Conservation (phyloP, 768 basidiomycete genomes). For the Trametes elegans region DNA sequence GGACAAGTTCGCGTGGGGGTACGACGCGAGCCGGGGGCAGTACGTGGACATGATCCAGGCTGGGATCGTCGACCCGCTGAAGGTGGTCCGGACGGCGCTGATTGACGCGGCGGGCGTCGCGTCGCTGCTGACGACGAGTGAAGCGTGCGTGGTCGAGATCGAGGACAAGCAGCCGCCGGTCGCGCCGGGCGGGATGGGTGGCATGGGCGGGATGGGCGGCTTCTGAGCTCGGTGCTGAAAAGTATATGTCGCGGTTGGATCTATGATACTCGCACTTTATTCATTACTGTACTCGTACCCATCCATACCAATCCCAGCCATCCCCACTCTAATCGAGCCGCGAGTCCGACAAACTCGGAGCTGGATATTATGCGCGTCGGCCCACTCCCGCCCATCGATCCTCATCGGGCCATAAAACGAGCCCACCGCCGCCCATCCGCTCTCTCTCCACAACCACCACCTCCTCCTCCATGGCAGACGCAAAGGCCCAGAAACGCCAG, state of each 20-base stretch:
- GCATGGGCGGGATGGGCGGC: slow-evolving; percentile 41
- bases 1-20: slow-evolving; percentile 85
- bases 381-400: background rate
- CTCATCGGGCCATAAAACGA: background rate
- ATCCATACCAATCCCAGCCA: background rate
- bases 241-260: background rate
- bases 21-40: slow-evolving; percentile 89
- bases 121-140: slow-evolving; percentile 87
- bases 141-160: slow-evolving; percentile 89
- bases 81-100: slow-evolving; percentile 92
- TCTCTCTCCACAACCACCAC: background rate
- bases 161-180: slow-evolving; percentile 71
- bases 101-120: slow-evolving; percentile 95
- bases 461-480: slow-evolving; percentile 13
- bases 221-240: slow-evolving; percentile 7
- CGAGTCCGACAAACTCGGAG: slow-evolving; percentile 4
- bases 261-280: background rate
- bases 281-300: slow-evolving; percentile 1
- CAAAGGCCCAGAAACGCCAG: slow-evolving; percentile 34
- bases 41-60: slow-evolving; percentile 93
- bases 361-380: background rate
- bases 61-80: slow-evolving; percentile 94
- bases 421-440: background rate
- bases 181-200: slow-evolving; percentile 58
- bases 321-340: background rate